Base-by-base conservation (phyloP, 345 rosid species). In the Sisymbrium altissimum region DNA sequence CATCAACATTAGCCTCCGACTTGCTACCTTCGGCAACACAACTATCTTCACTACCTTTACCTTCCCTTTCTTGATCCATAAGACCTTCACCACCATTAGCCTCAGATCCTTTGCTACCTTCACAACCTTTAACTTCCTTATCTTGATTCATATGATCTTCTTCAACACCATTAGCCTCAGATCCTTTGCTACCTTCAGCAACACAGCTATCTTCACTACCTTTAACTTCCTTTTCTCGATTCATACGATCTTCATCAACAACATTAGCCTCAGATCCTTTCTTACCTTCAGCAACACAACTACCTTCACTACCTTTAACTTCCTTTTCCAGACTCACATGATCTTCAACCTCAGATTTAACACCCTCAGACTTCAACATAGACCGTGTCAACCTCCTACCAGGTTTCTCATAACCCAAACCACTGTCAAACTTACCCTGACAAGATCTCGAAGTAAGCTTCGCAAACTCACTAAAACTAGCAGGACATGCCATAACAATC, bases 371-470 rank as follows among this genome's bases (percentile, higher is more conserved):
- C 76, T 85, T 85, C 64, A 81, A 67, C 56, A 77, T 64, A 0
- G 91, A 89, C 36, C 92, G 82, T 0, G 96, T 89, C 77, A 86
- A 83, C 78, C 89, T 82, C 66, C 80, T 75, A 5, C 64, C 40
- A 1, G 86, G 76, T 62, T 70, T 81, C 12, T 19, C 75, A 44
- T 73, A 21, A 6, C 38, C 49, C 72, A 55, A 70, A 53, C 30
- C 61, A 39, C 73, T 78, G 32, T 49, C 76, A 17, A 38, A 12
- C 75, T 74, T 79, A 36, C 41, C 76, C 29, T 66, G 18, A 1
- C 44, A 70, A 64, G 75, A 70, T 18, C 71, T 70, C 0, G 57
- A 68, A 70, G 64, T 30, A 38, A 78, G 67, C 48, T 73, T 48
- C 1, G 62, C 48, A 9, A 66, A 45, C 40, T 40, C 65, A 30